A percentile compares a stretch with the other conserved stretches of the same genome.
Evolutionary conservation across 106 monocot species (phyloP).

Genomic region (Dioscorea alata): DNA sequence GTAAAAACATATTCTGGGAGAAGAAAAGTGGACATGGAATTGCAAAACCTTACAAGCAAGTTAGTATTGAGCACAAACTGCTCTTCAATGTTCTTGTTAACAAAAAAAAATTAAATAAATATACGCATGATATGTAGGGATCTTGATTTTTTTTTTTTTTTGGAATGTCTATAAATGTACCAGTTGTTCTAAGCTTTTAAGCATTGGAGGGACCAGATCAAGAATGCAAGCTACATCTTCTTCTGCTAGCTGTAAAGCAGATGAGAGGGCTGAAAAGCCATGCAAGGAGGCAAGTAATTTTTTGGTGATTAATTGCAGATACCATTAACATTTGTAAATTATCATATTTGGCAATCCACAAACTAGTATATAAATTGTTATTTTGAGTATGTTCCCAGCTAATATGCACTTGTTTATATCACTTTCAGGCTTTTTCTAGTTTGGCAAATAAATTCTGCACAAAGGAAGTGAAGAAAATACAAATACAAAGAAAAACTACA

Average conservation of each 20-base stretch:
- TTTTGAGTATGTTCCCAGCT: too few species aligned
- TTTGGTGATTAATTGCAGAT: not conserved
- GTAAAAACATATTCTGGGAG: not conserved
- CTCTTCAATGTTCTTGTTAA: not conserved
- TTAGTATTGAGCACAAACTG: conserved; percentile 7
- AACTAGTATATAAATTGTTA: too few species aligned
- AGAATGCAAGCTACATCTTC: not conserved
- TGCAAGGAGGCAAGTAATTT: conserved; percentile 12
- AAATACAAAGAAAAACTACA: conserved; percentile 6
- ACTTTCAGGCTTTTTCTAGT: conserved; percentile 4
- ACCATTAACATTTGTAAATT: too few species aligned
- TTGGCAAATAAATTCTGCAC: conserved; percentile 3
- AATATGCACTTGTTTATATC: not conserved
- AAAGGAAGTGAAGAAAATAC: conserved; percentile 1
- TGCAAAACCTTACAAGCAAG: conserved; percentile 4
- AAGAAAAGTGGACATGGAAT: not conserved
- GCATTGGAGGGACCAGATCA: conserved; percentile 6
- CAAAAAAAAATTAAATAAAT: not conserved
- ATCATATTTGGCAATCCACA: too few species aligned
- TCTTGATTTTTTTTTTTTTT: not conserved
- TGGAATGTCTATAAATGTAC: not conserved
- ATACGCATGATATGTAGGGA: not conserved
- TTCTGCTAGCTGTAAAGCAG: conserved; percentile 5
- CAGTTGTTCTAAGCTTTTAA: conserved; percentile 20
- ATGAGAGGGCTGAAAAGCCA: conserved; percentile 20